phyloP scores from a whole-genome alignment of 495 filamentous ascomycete species.

The Penicillium cataractarum region DNA sequence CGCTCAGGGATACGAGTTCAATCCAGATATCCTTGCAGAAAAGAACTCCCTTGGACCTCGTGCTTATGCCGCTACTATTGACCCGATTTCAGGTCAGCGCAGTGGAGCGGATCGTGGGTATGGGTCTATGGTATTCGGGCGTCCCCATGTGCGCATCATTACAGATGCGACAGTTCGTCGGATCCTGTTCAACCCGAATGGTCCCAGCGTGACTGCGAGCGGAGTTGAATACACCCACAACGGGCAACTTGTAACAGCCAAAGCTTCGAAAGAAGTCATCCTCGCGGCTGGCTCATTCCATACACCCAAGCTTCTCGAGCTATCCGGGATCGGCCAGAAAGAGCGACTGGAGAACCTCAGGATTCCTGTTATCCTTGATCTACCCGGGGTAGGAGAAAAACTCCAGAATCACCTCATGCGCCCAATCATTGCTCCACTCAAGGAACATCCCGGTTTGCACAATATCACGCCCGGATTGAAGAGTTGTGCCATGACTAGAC shows the following conservation, averaged over 20 bases:
- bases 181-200: conserved; percentile 34
- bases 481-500: conserved; percentile 9
- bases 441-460: conserved; percentile 1
- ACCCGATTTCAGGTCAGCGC: conserved; percentile 36
- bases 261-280: conserved; percentile 50
- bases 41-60: conserved; percentile 18
- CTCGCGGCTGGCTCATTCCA: conserved; percentile 55
- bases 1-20: conserved; percentile 21
- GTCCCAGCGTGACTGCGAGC: conserved; percentile 21
- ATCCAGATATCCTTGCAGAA: conserved; percentile 18
- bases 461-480: conserved; percentile 14
- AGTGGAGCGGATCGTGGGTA: conserved; percentile 29
- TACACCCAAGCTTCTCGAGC: conserved; percentile 56
- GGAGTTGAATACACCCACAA: conserved; percentile 37
- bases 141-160: conserved; percentile 52
- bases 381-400: conserved; percentile 45
- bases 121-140: conserved; percentile 46
- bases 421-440: conserved; percentile 13
- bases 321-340: conserved; percentile 48
- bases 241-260: conserved; percentile 19
- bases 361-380: conserved; percentile 39
- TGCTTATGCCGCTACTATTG: conserved; percentile 24
- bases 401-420: conserved; percentile 43
- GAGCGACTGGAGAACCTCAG: conserved; percentile 7
- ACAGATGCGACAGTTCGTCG: conserved; percentile 49